phyloP scores from a whole-genome alignment of 495 filamentous ascomycete genomes.

The Penicillium malachiteum region DNA sequence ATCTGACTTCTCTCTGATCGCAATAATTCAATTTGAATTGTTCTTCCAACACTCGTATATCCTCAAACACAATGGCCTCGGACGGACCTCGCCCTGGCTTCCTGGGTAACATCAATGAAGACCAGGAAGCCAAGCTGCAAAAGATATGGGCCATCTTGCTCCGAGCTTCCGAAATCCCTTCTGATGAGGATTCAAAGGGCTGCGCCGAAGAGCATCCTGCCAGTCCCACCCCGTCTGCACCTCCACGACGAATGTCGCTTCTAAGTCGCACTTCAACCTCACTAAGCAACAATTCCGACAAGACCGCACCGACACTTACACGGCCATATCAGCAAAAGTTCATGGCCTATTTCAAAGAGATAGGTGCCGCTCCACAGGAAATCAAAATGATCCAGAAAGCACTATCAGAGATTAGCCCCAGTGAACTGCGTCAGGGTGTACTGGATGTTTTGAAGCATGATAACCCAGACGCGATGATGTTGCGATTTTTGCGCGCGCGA shows the following conservation, averaged over 20 bases:
- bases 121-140: conserved; percentile 80
- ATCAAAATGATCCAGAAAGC: conserved; percentile 31
- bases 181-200: conserved; percentile 13
- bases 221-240: conserved; percentile 15
- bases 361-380: conserved; percentile 26
- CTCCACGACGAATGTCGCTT: conserved; percentile 23
- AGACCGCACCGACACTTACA: conserved; percentile 12
- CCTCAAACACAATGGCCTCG: conserved; percentile 18
- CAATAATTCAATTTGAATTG: neutral
- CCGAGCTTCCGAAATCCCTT: conserved; percentile 61
- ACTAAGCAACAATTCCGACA: conserved; percentile 26
- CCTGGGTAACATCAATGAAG: conserved; percentile 76
- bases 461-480: conserved; percentile 82
- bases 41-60: neutral
- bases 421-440: conserved; percentile 70
- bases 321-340: conserved; percentile 20
- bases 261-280: conserved; percentile 23
- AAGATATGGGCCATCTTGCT: conserved; percentile 77
- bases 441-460: conserved; percentile 90
- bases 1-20: neutral
- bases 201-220: conserved; percentile 9
- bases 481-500: conserved; percentile 85
- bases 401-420: conserved; percentile 52
- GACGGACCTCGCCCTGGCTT: conserved; percentile 58
- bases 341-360: conserved; percentile 22